A percentile compares a stretch with the other conserved stretches of the same genome.
Conservation (phyloP, 108 stramenopile genomes). For the Cyclotella distinguenda region DNA sequence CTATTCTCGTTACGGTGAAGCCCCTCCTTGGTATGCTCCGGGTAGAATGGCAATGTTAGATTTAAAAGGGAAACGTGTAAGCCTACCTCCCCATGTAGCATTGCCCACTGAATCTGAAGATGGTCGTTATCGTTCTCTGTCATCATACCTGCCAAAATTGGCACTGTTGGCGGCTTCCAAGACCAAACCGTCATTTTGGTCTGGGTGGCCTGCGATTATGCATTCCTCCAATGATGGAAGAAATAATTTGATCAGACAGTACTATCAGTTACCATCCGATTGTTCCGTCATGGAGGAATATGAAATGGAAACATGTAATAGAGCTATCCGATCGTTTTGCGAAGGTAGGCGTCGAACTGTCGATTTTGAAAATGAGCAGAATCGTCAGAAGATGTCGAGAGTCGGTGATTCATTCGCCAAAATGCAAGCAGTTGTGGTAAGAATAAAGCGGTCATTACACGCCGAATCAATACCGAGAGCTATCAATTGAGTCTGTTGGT, state of each 20-base stretch:
- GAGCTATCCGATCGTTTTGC: constrained; percentile 25
- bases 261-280: constrained; percentile 11
- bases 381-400: not conserved
- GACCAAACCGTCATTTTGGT: constrained; percentile 34
- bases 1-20: constrained; percentile 85
- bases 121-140: not conserved
- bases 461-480: too few species aligned
- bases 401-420: not conserved
- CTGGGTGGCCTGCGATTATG: constrained; percentile 23
- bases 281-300: not conserved
- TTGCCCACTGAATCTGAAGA: not conserved
- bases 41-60: constrained; percentile 73
- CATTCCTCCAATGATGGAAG: not conserved
- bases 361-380: constrained; percentile 1
- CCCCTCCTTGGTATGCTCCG: constrained; percentile 81
- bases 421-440: not conserved
- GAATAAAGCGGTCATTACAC: not conserved
- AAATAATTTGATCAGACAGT: not conserved
- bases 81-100: not conserved
- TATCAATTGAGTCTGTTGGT: too few species aligned
- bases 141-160: constrained; percentile 15
- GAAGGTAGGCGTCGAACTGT: not conserved
- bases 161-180: constrained; percentile 20
- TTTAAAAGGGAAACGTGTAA: constrained; percentile 48
- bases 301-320: constrained; percentile 1